These are phyloP conservation scores for Selaginella tamariscina DNA, from an alignment of 75 land plant species.

Conservation along the genomic window DNA sequence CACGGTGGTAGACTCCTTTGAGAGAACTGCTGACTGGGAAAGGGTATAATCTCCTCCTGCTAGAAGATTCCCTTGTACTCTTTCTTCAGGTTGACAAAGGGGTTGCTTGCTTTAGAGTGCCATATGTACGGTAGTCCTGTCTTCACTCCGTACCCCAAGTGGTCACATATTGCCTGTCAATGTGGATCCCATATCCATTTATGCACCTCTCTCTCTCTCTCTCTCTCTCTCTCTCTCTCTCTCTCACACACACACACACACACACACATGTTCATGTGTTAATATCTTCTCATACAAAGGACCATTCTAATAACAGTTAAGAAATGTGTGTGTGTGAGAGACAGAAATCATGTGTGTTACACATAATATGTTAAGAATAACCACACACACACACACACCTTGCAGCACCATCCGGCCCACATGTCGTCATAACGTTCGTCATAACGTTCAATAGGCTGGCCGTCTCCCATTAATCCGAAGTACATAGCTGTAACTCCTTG, in stretches of 20 bases:
- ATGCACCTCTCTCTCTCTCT: too few relatives aligned
- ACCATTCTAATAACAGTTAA: background rate
- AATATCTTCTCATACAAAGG: background rate
- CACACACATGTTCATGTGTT: too few relatives aligned
- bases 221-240: too few relatives aligned
- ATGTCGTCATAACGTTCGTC: conserved; percentile 89
- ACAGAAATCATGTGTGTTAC: background rate
- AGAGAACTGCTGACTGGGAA: conserved; percentile 45
- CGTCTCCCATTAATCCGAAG: conserved; percentile 88
- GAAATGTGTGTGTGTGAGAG: background rate
- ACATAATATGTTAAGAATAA: too few relatives aligned
- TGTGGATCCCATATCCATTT: background rate
- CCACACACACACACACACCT: too few relatives aligned
- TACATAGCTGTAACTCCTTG: conserved; percentile 76
- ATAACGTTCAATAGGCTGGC: conserved; percentile 83
- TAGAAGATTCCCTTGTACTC: conserved; percentile 77
- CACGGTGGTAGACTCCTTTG: conserved; percentile 60
- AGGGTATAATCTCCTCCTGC: conserved; percentile 79
- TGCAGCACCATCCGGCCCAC: conserved; percentile 94
- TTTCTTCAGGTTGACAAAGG: conserved; percentile 70
- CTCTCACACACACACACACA: background rate
- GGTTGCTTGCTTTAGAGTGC: conserved; percentile 79
- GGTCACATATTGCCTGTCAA: conserved; percentile 59
- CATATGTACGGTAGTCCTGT: conserved; percentile 77
- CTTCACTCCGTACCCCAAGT: conserved; percentile 61